Evolutionary conservation across 2,329 filamentous ascomycete species (phyloP).

Genomic region (Cadophora gregata): DNA sequence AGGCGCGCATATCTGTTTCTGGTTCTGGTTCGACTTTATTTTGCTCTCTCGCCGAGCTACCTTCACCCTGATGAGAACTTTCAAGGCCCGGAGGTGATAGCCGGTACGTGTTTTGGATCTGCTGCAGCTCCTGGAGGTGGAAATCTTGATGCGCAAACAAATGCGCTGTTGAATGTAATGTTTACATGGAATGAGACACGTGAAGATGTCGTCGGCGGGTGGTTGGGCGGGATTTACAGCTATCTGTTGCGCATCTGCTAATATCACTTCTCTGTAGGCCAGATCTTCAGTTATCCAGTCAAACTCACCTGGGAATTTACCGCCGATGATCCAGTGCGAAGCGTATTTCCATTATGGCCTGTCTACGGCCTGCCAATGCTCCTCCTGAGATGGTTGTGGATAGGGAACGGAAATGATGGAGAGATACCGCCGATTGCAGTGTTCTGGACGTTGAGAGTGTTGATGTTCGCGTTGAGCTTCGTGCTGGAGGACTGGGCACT

Average conservation of each 20-base stretch:
- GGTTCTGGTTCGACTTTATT: conserved; percentile 87
- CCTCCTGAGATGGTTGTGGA: conserved; percentile 89
- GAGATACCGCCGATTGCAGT: conserved; percentile 83
- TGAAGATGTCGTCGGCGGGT: conserved; percentile 9
- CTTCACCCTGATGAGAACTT: conserved; percentile 99
- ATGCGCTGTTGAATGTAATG: neutral
- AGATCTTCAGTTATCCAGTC: conserved; percentile 91
- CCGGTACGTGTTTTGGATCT: conserved; percentile 67
- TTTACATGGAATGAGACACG: conserved; percentile 5
- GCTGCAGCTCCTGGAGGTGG: neutral
- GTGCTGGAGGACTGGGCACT: conserved; percentile 98
- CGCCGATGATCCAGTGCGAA: conserved; percentile 84
- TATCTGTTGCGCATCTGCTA: conserved; percentile 22
- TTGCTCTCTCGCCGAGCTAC: conserved; percentile 93
- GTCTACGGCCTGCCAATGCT: conserved; percentile 95
- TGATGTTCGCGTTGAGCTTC: conserved; percentile 96
- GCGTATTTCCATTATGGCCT: conserved; percentile 95
- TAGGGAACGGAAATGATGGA: conserved; percentile 77
- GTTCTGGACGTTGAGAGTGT: conserved; percentile 84
- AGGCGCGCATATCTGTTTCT: conserved; percentile 86
- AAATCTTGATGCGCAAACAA: neutral
- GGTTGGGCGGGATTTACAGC: conserved; percentile 5
- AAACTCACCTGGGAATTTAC: conserved; percentile 97
- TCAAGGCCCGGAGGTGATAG: conserved; percentile 95
- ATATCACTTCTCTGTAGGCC: conserved; percentile 59